Conservation (phyloP, 768 basidiomycete genomes). For the Dacryopinax spathularia region DNA sequence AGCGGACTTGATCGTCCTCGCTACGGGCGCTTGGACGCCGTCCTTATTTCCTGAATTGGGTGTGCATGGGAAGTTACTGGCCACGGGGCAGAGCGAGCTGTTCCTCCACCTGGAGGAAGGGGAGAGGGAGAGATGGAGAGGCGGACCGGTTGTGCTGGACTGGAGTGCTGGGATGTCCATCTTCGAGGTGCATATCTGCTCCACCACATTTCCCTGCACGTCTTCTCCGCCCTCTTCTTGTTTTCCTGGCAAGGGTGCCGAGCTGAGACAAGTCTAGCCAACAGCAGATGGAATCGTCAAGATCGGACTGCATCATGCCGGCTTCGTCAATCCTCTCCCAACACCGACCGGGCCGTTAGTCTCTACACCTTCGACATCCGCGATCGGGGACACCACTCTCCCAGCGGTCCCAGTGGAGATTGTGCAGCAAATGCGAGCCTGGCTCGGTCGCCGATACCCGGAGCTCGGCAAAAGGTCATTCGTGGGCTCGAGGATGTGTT, state of each 20-base stretch:
- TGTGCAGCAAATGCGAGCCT: constrained; percentile 36
- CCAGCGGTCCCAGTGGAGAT: constrained; percentile 50
- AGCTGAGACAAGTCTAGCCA: too few species aligned
- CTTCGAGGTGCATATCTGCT: constrained; percentile 7
- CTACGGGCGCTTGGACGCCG: constrained; percentile 77
- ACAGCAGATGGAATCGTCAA: constrained; percentile 44
- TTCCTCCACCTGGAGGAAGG: not conserved
- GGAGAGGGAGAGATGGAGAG: not conserved
- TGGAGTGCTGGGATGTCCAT: not conserved
- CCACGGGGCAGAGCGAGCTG: constrained; percentile 31
- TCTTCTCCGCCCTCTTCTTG: too few species aligned
- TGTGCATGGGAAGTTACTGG: constrained; percentile 40
- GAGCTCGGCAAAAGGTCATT: constrained; percentile 62
- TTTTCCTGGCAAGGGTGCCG: too few species aligned
- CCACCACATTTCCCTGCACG: too few species aligned
- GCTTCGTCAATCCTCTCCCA: constrained; percentile 35
- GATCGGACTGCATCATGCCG: constrained; percentile 58
- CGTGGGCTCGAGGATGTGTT: constrained; percentile 65
- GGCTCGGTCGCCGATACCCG: constrained; percentile 53
- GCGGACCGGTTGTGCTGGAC: not conserved
- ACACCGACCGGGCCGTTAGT: too few species aligned
- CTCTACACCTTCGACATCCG: constrained; percentile 65
- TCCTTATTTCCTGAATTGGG: constrained; percentile 50
- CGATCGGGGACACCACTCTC: constrained; percentile 37
- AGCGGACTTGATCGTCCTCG: constrained; percentile 52